Evolutionary conservation across 2,329 filamentous ascomycete species (phyloP), one percentile per base, ranked within the genome.

Genomic region (Dothideomycetes sp.): DNA sequence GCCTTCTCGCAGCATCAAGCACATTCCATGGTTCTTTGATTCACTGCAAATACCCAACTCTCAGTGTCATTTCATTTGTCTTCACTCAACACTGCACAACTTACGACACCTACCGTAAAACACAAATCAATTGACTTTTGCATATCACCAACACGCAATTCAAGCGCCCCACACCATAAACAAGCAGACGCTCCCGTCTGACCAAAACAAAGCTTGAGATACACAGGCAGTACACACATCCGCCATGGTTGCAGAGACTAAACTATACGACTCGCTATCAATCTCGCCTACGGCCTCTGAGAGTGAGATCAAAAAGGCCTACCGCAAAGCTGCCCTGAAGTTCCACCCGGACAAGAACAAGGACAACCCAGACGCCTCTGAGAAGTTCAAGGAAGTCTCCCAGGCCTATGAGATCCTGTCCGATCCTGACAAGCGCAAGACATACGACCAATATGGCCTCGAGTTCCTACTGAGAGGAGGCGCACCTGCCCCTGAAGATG

Each of bases 311-410:
- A 96, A 95, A 62, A 98, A 96, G 61, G 91, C 79, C 43, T 94
- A 94, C 63, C 76, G 84, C 47, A 94, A 94, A 72, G 75, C 80
- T 41, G 89, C 89, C 40, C 65, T 96, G 31, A 60, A 60, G 48
- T 88, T 79, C 65, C 91, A 98, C 58, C 91, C 91, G 5, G 91
- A 98, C 70, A 98, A 96, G 73, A 98, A 96, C 72, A 88, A 88
- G 63, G 81, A 94, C 65, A 87, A 89, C 52, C 79, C 87, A 19
- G 67, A 77, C 38, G 85, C 89, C 7, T 71, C 77, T 45, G 91
- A 96, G 60, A 95, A 89, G 64, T 98, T 98, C 73, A 98, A 98
- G 67, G 91, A 96, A 61, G 84, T 87, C 48, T 94, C 87, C 1
- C 88, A 96, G 66, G 91, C 91, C 42, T 98, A 95, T 68, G 91